These are phyloP conservation scores for Blastomyces emzantsi DNA, from an alignment of 2,329 filamentous ascomycete genomes.

Conservation along the genomic window DNA sequence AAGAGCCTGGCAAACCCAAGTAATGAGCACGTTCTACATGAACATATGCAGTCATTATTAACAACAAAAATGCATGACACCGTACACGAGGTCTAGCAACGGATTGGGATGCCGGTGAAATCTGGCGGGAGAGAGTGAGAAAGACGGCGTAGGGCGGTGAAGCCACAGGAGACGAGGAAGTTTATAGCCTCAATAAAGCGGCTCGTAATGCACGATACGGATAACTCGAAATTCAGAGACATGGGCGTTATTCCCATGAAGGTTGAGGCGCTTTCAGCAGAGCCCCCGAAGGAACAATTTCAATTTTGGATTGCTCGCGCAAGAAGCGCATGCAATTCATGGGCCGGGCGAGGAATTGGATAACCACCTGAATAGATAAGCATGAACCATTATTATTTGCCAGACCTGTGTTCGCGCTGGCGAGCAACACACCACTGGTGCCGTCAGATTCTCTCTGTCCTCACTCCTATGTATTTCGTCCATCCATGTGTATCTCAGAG, in stretches of 20 bases:
- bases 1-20: too few relatives aligned
- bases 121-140: too few relatives aligned
- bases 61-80: not conserved
- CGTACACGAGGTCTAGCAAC: not conserved
- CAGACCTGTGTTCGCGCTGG: not conserved
- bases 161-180: too few relatives aligned
- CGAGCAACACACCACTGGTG: not conserved
- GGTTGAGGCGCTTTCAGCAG: not conserved
- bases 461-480: not conserved
- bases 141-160: too few relatives aligned
- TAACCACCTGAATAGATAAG: not conserved
- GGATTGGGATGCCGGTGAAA: too few relatives aligned
- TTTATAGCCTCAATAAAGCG: too few relatives aligned
- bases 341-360: not conserved
- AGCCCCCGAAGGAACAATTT: not conserved
- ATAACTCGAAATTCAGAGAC: too few relatives aligned
- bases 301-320: not conserved
- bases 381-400: not conserved
- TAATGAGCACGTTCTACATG: too few relatives aligned
- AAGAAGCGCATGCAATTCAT: not conserved
- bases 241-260: not conserved
- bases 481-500: not conserved
- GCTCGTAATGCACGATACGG: too few relatives aligned
- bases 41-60: not conserved
- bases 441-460: not conserved